Evolutionary conservation across 805 yeast species (phyloP).

Genomic region (Starmera dryadoides): DNA sequence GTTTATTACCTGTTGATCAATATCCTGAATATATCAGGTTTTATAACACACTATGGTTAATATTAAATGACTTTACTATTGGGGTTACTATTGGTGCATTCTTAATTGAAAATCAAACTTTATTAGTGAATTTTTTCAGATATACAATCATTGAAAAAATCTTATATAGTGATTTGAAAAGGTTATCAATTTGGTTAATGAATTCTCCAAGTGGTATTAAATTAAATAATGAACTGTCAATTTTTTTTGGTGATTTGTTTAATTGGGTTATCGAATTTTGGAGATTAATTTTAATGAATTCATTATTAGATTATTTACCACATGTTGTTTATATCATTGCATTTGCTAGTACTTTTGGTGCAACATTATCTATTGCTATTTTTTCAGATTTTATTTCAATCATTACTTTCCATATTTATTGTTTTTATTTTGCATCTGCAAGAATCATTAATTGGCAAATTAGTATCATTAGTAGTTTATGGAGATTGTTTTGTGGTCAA

Average conservation of each 20-base stretch:
- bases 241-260: conserved; percentile 79
- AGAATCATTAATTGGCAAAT: conserved; percentile 74
- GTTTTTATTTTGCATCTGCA: conserved; percentile 75
- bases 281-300: conserved; percentile 24
- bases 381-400: conserved; percentile 57
- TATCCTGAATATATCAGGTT: conserved; percentile 65
- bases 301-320: conserved; percentile 21
- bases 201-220: conserved; percentile 92
- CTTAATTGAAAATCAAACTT: conserved; percentile 29
- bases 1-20: conserved; percentile 34
- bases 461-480: conserved; percentile 59
- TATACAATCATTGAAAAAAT: conserved; percentile 27
- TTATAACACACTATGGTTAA: conserved; percentile 85
- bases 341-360: conserved; percentile 42
- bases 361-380: conserved; percentile 62
- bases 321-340: conserved; percentile 29
- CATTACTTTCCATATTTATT: conserved; percentile 61
- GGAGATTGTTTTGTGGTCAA: conserved; percentile 82
- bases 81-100: conserved; percentile 57
- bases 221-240: conserved; percentile 77
- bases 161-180: conserved; percentile 38
- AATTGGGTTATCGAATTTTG: conserved; percentile 80
- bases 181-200: conserved; percentile 65
- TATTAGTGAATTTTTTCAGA: conserved; percentile 20
- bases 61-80: conserved; percentile 70